Conservation (phyloP, 2,329 filamentous ascomycete species). For the Shiraia sp. region DNA sequence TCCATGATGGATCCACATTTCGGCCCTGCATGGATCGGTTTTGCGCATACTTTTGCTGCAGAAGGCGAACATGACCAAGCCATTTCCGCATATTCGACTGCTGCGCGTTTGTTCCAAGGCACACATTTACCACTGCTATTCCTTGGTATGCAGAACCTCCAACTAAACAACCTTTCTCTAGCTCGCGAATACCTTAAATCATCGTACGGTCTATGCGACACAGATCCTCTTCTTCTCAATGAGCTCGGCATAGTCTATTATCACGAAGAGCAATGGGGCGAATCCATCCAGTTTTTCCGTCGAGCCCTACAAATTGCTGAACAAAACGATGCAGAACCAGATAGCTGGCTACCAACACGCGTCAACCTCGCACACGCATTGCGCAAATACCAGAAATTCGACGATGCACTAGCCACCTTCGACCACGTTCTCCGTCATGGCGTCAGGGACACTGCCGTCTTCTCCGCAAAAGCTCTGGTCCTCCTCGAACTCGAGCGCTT, state of each 20-base stretch:
- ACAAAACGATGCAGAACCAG: slow-evolving; percentile 79
- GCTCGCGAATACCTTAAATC: slow-evolving; percentile 94
- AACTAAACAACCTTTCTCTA: slow-evolving; percentile 90
- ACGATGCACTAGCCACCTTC: slow-evolving; percentile 77
- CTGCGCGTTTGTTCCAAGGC: slow-evolving; percentile 91
- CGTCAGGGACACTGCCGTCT: slow-evolving; percentile 76
- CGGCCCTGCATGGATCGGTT: slow-evolving; percentile 96
- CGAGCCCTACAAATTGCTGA: slow-evolving; percentile 76
- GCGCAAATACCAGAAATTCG: slow-evolving; percentile 69
- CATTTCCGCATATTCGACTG: slow-evolving; percentile 95
- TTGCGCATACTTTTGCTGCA: slow-evolving; percentile 95
- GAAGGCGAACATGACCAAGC: slow-evolving; percentile 98
- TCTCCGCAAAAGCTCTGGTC: slow-evolving; percentile 81
- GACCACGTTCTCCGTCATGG: slow-evolving; percentile 84
- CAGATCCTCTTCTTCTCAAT: slow-evolving; percentile 88
- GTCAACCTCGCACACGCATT: slow-evolving; percentile 90
- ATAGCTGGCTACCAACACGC: slow-evolving; percentile 80
- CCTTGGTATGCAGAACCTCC: slow-evolving; percentile 96
- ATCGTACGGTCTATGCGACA: slow-evolving; percentile 79
- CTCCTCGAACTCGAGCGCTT: slow-evolving; percentile 75
- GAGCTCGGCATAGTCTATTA: slow-evolving; percentile 97
- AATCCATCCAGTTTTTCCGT: slow-evolving; percentile 77
- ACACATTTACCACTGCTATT: slow-evolving; percentile 96
- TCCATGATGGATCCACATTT: slow-evolving; percentile 98
- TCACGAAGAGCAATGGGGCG: slow-evolving; percentile 78